phyloP scores from a whole-genome alignment of 208 protist genomes.

The Leishmania turanica region DNA sequence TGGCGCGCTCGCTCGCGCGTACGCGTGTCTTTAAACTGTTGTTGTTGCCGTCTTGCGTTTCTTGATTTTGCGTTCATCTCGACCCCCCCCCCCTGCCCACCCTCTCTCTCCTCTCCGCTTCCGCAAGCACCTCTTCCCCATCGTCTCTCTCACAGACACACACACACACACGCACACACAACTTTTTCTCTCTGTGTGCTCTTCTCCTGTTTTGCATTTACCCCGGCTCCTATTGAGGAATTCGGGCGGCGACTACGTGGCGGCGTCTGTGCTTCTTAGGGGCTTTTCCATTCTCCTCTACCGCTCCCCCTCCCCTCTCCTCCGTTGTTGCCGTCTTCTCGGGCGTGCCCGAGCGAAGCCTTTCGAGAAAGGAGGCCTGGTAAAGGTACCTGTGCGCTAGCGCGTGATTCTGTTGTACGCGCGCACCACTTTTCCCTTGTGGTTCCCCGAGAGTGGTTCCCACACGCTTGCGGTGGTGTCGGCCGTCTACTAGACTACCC shows the following conservation, averaged over 20 bases:
- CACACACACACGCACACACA: not conserved
- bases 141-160: not conserved
- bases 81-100: not conserved
- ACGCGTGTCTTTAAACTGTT: not conserved
- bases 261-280: not conserved
- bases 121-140: too few species aligned
- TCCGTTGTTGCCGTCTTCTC: not conserved
- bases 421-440: not conserved
- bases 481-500: not conserved
- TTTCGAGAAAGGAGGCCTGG: not conserved
- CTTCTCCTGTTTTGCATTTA: not conserved
- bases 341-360: not conserved
- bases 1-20: not conserved
- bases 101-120: not conserved
- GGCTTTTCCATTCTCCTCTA: not conserved
- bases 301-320: too few species aligned
- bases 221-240: not conserved
- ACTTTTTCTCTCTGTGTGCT: not conserved
- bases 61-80: not conserved
- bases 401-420: not conserved
- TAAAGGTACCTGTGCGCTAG: not conserved
- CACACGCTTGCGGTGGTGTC: not conserved
- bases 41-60: not conserved
- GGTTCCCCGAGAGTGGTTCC: not conserved
- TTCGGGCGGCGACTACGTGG: not conserved